Evolutionary conservation across 2,329 filamentous ascomycete genomes (phyloP).

Genomic region (Rhytidhysteron rufulum): DNA sequence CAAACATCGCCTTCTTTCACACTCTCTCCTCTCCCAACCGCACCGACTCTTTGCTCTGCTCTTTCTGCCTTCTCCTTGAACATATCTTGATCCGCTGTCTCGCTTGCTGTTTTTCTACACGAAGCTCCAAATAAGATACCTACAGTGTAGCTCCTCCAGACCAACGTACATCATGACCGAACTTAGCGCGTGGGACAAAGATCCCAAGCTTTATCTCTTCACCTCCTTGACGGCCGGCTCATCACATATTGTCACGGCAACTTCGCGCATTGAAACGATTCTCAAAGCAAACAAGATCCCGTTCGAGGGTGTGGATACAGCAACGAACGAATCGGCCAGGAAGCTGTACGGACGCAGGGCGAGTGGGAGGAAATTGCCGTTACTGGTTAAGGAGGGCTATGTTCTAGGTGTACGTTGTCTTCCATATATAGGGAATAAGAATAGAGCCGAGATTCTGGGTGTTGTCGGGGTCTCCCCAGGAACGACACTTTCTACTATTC

Average conservation of each 20-base stretch:
- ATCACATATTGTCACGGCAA: constrained; percentile 93
- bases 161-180: constrained; percentile 30
- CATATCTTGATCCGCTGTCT: background rate
- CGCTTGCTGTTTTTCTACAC: background rate
- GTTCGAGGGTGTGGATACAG: constrained; percentile 88
- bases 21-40: background rate
- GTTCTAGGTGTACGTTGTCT: constrained; percentile 71
- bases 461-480: too few relatives aligned
- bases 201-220: constrained; percentile 75
- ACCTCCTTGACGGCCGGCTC: constrained; percentile 94
- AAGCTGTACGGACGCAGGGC: constrained; percentile 84
- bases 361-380: constrained; percentile 84
- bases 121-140: constrained; percentile 1
- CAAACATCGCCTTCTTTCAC: background rate
- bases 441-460: too few relatives aligned
- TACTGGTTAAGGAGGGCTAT: constrained; percentile 79
- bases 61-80: background rate
- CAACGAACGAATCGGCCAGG: constrained; percentile 82
- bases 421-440: too few relatives aligned
- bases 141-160: too few relatives aligned
- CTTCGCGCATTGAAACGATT: constrained; percentile 92
- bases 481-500: background rate
- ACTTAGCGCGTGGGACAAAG: constrained; percentile 43
- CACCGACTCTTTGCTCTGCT: too few relatives aligned
- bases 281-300: constrained; percentile 90